Evolutionary conservation across 768 basidiomycete species (phyloP).

Genomic region (Mycena alexandri): DNA sequence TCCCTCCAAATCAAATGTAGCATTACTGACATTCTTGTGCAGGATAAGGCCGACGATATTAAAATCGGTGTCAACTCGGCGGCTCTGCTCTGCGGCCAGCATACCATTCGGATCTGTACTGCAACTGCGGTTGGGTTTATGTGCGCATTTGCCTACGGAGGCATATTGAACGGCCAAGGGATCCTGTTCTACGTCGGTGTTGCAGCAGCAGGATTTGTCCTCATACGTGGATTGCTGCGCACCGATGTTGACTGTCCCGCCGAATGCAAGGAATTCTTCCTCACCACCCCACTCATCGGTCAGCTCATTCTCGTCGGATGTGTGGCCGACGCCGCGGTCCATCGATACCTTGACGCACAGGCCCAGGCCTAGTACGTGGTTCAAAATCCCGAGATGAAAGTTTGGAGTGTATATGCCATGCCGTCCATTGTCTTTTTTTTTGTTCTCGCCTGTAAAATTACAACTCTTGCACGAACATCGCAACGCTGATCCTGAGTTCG

Average conservation of each 20-base stretch:
- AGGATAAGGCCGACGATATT: slow-evolving; percentile 72
- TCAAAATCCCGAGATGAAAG: not conserved
- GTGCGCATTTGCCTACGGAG: slow-evolving; percentile 57
- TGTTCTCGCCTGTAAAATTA: not conserved
- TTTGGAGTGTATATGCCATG: not conserved
- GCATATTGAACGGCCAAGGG: slow-evolving; percentile 59
- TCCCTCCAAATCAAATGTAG: not conserved
- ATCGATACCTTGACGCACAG: slow-evolving; percentile 11
- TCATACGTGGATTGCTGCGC: slow-evolving; percentile 38
- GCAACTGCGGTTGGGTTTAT: slow-evolving; percentile 60
- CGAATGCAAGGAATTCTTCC: slow-evolving; percentile 44
- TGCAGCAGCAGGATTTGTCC: slow-evolving; percentile 35
- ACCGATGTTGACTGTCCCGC: slow-evolving; percentile 46
- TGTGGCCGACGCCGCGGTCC: slow-evolving; percentile 41
- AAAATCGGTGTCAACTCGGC: slow-evolving; percentile 70
- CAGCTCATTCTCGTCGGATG: slow-evolving; percentile 45
- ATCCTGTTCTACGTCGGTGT: slow-evolving; percentile 47
- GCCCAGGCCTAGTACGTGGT: not conserved
- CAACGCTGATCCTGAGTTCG: no score
- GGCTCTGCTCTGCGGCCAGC: slow-evolving; percentile 64
- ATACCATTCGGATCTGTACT: slow-evolving; percentile 62
- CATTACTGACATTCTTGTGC: slow-evolving; percentile 40
- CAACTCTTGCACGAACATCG: no score
- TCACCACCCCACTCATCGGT: slow-evolving; percentile 44
- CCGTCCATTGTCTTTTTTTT: not conserved